Conservation (phyloP, 2,329 filamentous ascomycete species). For the Diaporthe australafricana region DNA sequence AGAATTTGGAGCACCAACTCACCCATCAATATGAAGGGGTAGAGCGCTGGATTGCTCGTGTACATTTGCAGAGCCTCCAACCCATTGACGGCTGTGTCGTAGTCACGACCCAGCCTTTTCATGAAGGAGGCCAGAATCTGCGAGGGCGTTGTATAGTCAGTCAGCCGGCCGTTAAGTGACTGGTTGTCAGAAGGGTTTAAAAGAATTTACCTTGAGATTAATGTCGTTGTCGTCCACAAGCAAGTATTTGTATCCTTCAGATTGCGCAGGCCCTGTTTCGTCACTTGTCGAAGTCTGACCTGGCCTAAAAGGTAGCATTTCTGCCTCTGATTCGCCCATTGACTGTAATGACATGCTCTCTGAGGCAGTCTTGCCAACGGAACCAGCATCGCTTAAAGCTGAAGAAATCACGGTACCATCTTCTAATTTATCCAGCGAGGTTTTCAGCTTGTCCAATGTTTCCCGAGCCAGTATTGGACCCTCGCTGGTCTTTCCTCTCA, state of each 20-base stretch:
- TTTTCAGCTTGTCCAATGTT: too few species aligned
- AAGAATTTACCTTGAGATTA: slow-evolving; percentile 44
- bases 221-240: slow-evolving; percentile 57
- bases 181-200: not conserved
- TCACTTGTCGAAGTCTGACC: not conserved
- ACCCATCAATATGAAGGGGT: slow-evolving; percentile 63
- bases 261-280: not conserved
- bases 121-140: slow-evolving; percentile 52
- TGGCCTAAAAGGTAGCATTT: not conserved
- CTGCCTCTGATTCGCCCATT: not conserved
- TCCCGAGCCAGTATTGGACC: not conserved
- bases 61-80: slow-evolving; percentile 59
- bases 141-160: not conserved
- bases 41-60: slow-evolving; percentile 46
- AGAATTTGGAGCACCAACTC: slow-evolving; percentile 23
- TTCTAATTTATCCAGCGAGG: not conserved
- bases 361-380: not conserved
- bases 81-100: slow-evolving; percentile 58
- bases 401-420: not conserved
- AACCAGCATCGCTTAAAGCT: not conserved
- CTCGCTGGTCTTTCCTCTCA: not conserved
- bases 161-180: not conserved
- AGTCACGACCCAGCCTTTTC: slow-evolving; percentile 50
- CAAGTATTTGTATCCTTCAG: slow-evolving; percentile 41
- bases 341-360: not conserved